phyloP scores from a whole-genome alignment of 345 rosid species.

The Rhodamnia argentea region DNA sequence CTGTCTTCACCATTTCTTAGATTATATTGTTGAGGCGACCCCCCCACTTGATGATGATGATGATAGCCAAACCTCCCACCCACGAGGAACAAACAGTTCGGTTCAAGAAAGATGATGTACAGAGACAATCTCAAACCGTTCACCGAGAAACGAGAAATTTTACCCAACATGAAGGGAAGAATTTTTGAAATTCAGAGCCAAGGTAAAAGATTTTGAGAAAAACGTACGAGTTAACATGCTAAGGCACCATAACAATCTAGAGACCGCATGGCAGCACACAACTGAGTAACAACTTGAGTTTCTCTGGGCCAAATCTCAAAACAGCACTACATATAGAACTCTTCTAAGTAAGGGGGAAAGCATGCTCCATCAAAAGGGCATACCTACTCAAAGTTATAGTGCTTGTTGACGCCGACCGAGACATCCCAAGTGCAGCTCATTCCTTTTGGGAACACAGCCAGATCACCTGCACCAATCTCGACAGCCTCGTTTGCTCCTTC shows the following conservation, averaged over 20 bases:
- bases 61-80: background rate
- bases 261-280: background rate
- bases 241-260: background rate
- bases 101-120: background rate
- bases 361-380: background rate
- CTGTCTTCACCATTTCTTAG: background rate
- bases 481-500: conserved; percentile 55
- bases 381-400: conserved; percentile 56
- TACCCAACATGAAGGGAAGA: background rate
- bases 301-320: background rate
- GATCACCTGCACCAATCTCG: conserved; percentile 72
- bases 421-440: conserved; percentile 98
- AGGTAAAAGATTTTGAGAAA: background rate
- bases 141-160: background rate
- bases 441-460: conserved; percentile 81
- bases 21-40: background rate
- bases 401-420: conserved; percentile 74
- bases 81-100: background rate
- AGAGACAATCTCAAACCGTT: background rate
- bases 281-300: background rate
- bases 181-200: background rate
- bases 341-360: background rate
- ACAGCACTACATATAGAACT: background rate
- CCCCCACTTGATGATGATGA: background rate
- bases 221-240: background rate